Percentiles rank a stretch among this genome's conserved stretches.
Evolutionary conservation across 345 rosid species (phyloP).

Genomic region (Acer negundo): DNA sequence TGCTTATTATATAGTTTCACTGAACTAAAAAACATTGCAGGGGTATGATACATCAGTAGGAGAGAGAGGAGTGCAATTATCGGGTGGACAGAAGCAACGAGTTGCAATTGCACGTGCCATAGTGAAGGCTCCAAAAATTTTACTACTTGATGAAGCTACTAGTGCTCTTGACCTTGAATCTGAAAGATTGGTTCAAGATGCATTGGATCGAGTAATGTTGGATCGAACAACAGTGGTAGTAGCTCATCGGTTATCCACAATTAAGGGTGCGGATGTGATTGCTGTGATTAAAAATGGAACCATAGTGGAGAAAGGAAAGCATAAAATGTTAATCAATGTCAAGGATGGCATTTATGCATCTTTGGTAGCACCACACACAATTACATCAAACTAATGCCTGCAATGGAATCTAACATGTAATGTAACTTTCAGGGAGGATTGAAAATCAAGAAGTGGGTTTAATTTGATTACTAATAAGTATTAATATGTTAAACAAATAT

Average conservation of each 20-base stretch:
- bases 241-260: conserved; percentile 35
- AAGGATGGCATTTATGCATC: conserved; percentile 34
- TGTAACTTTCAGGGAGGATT: background rate
- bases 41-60: conserved; percentile 39
- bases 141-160: conserved; percentile 37
- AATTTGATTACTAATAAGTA: background rate
- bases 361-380: conserved; percentile 23
- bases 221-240: conserved; percentile 37
- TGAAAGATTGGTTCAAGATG: conserved; percentile 35
- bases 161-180: conserved; percentile 43
- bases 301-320: conserved; percentile 39
- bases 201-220: conserved; percentile 28
- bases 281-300: conserved; percentile 32
- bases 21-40: background rate
- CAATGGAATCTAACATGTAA: background rate
- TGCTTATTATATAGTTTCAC: background rate
- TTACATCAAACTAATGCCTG: background rate
- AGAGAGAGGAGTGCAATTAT: conserved; percentile 43
- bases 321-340: conserved; percentile 27
- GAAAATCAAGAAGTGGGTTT: background rate
- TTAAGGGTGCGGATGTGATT: conserved; percentile 28
- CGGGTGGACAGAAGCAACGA: conserved; percentile 40
- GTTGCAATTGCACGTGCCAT: conserved; percentile 42
- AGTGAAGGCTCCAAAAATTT: conserved; percentile 32
- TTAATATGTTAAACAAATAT: too few species aligned